Evolutionary conservation across 2,329 filamentous ascomycete species (phyloP).

Genomic region (Fonsecaea multimorphosa): DNA sequence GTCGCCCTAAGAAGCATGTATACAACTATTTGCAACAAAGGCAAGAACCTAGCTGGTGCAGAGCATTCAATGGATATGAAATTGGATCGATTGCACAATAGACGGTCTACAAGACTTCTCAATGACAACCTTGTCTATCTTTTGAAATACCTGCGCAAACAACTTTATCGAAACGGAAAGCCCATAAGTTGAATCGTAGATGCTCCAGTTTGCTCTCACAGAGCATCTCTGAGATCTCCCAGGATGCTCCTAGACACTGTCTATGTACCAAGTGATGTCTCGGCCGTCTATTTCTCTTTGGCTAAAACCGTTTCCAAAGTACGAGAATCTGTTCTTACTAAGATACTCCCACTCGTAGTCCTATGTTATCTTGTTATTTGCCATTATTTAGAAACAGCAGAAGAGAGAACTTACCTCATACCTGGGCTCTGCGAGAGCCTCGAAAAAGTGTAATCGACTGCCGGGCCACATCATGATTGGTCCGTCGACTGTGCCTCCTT

Average conservation of each 20-base stretch:
- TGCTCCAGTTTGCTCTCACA: too few species aligned
- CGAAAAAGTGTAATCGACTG: slow-evolving; percentile 45
- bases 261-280: slow-evolving; percentile 8
- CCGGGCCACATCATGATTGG: slow-evolving; percentile 51
- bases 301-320: slow-evolving; percentile 24
- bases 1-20: too few species aligned
- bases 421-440: slow-evolving; percentile 46
- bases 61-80: too few species aligned
- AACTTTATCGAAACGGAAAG: too few species aligned
- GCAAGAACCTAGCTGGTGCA: too few species aligned
- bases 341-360: slow-evolving; percentile 46
- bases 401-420: slow-evolving; percentile 44
- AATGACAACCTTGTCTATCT: too few species aligned
- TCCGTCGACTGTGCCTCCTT: slow-evolving; percentile 43
- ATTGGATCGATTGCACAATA: too few species aligned
- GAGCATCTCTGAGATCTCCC: too few species aligned
- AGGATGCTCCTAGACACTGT: slow-evolving; percentile 12
- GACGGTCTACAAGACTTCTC: too few species aligned
- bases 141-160: too few species aligned
- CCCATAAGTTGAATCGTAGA: too few species aligned
- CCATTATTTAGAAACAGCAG: background rate
- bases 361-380: slow-evolving; percentile 31
- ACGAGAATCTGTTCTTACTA: slow-evolving; percentile 20
- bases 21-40: too few species aligned
- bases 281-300: slow-evolving; percentile 1